phyloP scores from a whole-genome alignment of 1,284 basidiomycete species.

The Sutorius eximius region DNA sequence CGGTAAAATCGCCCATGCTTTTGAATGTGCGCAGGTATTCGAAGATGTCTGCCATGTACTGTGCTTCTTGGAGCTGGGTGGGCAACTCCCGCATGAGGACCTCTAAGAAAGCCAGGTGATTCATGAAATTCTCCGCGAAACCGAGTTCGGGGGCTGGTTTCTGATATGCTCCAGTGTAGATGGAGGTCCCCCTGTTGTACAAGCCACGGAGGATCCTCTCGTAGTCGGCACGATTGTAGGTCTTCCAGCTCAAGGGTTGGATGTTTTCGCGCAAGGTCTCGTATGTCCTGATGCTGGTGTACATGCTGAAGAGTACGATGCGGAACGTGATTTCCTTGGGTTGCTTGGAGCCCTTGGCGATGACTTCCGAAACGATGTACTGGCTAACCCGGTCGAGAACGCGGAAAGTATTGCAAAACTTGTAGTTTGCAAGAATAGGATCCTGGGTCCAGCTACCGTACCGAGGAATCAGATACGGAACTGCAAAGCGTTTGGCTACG shows the following conservation, averaged over 20 bases:
- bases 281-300: slow-evolving; percentile 62
- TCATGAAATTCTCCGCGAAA: slow-evolving; percentile 44
- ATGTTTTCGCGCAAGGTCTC: slow-evolving; percentile 48
- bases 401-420: slow-evolving; percentile 64
- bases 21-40: slow-evolving; percentile 55
- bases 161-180: slow-evolving; percentile 67
- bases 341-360: slow-evolving; percentile 58
- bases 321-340: slow-evolving; percentile 58
- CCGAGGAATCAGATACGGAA: slow-evolving; percentile 17
- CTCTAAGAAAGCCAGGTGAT: slow-evolving; percentile 57
- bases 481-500: not conserved
- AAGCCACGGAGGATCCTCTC: slow-evolving; percentile 44
- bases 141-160: slow-evolving; percentile 57
- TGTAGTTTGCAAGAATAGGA: slow-evolving; percentile 44
- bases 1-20: slow-evolving; percentile 60
- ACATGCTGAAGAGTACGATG: slow-evolving; percentile 58
- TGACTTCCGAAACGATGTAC: slow-evolving; percentile 57
- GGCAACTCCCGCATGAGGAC: slow-evolving; percentile 53
- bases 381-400: slow-evolving; percentile 61
- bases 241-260: slow-evolving; percentile 52
- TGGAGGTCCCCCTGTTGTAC: slow-evolving; percentile 36
- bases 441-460: slow-evolving; percentile 56
- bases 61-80: slow-evolving; percentile 40
- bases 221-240: slow-evolving; percentile 50
- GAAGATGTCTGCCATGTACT: slow-evolving; percentile 54